Evolutionary conservation across 345 rosid genomes (phyloP).

Genomic region (Bruguiera parviflora): DNA sequence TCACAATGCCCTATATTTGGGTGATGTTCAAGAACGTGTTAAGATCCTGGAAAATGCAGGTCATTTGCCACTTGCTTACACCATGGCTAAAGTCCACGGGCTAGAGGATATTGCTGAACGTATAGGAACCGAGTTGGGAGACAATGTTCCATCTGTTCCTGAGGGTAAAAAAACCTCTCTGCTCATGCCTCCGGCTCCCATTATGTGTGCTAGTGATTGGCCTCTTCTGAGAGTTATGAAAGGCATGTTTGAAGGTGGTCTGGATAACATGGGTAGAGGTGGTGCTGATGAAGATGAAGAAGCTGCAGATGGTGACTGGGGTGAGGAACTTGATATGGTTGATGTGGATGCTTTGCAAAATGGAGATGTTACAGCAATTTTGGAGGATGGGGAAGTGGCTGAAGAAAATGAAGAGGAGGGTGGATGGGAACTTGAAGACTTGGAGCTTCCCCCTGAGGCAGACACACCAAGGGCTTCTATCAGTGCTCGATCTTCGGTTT

Average conservation of each 20-base stretch:
- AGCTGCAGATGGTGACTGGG: constrained; percentile 78
- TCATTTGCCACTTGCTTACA: constrained; percentile 83
- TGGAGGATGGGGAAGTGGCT: constrained; percentile 62
- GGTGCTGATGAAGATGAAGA: constrained; percentile 71
- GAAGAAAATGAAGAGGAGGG: constrained; percentile 70
- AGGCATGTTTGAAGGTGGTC: constrained; percentile 92
- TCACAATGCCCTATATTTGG: constrained; percentile 85
- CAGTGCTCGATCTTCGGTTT: constrained; percentile 55
- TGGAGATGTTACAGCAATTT: constrained; percentile 50
- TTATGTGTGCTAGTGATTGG: constrained; percentile 89
- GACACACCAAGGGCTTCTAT: constrained; percentile 67
- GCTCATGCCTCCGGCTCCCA: constrained; percentile 73
- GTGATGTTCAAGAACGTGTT: constrained; percentile 85
- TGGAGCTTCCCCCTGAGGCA: constrained; percentile 84
- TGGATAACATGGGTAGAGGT: constrained; percentile 51
- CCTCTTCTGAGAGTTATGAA: constrained; percentile 89
- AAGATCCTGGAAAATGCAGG: constrained; percentile 87
- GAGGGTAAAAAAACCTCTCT: constrained; percentile 69
- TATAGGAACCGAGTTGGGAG: constrained; percentile 68
- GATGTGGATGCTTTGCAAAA: constrained; percentile 63
- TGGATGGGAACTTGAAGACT: constrained; percentile 94
- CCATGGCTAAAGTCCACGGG: constrained; percentile 82
- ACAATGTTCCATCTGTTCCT: constrained; percentile 62
- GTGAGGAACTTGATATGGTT: constrained; percentile 68
- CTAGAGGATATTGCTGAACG: constrained; percentile 67